Percentiles rank a stretch among this genome's conserved stretches.
Conservation (phyloP, 192 early-diverging fungal species). For the Geranomyces michiganensis region DNA sequence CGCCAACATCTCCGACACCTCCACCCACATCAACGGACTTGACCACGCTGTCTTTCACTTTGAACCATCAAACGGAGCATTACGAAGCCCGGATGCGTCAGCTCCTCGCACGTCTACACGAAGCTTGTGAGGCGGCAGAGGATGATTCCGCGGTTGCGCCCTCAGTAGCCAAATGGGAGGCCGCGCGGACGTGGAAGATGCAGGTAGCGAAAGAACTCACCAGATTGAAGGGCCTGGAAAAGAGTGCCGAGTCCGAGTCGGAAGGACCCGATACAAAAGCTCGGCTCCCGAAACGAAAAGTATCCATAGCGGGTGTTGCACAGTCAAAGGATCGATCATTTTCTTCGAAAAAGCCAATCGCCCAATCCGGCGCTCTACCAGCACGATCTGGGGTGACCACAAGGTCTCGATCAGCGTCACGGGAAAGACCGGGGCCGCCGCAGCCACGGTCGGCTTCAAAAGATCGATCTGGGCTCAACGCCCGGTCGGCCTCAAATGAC, state of each 20-base stretch:
- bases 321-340: no score
- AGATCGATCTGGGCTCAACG: no score
- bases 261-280: neutral
- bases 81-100: neutral
- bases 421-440: no score
- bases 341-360: no score
- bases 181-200: neutral
- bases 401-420: no score
- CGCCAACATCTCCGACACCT: neutral
- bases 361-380: no score
- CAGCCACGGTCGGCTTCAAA: no score
- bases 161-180: neutral
- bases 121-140: neutral
- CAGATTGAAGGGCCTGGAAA: neutral
- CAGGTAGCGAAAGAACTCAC: slow-evolving; percentile 9
- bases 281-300: no score
- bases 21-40: slow-evolving; percentile 17
- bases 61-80: neutral
- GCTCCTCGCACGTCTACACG: slow-evolving; percentile 9
- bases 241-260: neutral
- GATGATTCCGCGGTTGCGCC: neutral
- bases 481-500: no score
- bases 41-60: neutral
- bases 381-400: no score
- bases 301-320: no score